Evolutionary conservation across 768 basidiomycete species (phyloP).

Genomic region (Coprinopsis sp.): DNA sequence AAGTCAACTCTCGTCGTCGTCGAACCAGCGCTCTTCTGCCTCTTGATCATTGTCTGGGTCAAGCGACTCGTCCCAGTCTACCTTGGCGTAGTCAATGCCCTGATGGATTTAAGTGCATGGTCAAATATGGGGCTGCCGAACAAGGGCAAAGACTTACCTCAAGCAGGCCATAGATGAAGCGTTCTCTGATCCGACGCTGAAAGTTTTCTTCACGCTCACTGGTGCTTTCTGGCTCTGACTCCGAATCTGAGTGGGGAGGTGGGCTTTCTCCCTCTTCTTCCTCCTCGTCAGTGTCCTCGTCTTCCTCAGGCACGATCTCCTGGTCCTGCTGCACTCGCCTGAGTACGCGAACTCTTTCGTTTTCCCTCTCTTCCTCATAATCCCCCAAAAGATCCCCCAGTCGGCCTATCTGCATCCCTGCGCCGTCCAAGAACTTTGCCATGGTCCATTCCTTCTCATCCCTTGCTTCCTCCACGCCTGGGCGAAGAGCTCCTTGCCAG

Average conservation of each 20-base stretch:
- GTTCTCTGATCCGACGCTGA: slow-evolving; percentile 58
- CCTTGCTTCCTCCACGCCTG: slow-evolving; percentile 45
- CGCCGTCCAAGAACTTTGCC: slow-evolving; percentile 54
- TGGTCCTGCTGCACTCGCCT: slow-evolving; percentile 35
- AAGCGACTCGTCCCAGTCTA: slow-evolving; percentile 74
- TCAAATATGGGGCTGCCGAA: background rate
- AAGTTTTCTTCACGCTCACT: slow-evolving; percentile 50
- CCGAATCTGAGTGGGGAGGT: slow-evolving; percentile 3
- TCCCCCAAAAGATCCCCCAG: slow-evolving; percentile 59
- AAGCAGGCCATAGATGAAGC: slow-evolving; percentile 71
- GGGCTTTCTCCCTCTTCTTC: slow-evolving; percentile 18
- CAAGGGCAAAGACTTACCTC: slow-evolving; percentile 43
- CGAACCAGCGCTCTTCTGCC: slow-evolving; percentile 70
- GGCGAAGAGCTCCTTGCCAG: slow-evolving; percentile 54
- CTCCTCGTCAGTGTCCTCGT: slow-evolving; percentile 55
- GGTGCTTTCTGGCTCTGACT: slow-evolving; percentile 39
- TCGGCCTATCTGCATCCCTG: slow-evolving; percentile 60
- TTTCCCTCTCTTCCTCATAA: slow-evolving; percentile 77
- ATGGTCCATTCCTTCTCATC: slow-evolving; percentile 73
- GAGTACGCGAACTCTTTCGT: slow-evolving; percentile 49
- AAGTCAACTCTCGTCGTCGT: slow-evolving; percentile 58
- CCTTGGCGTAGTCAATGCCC: slow-evolving; percentile 63
- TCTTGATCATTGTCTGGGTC: slow-evolving; percentile 57
- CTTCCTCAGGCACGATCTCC: slow-evolving; percentile 64
- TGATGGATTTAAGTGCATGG: slow-evolving; percentile 27